Conservation (phyloP, 75 land plant species). For the Pseudotsuga menziesii region DNA sequence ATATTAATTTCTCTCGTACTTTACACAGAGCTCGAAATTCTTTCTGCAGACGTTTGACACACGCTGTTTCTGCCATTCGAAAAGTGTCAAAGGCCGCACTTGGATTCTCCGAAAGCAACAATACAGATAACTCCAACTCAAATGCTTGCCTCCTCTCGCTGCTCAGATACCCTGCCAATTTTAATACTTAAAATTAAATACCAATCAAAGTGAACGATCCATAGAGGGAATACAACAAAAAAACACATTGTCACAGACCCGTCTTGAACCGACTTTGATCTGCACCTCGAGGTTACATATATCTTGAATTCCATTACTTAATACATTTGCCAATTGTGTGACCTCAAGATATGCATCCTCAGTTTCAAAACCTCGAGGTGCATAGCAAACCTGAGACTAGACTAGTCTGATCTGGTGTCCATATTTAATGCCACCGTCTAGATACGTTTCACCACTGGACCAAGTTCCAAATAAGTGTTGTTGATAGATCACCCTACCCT, state of each 20-base stretch:
- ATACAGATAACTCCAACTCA: not conserved
- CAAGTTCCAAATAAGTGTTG: too few species aligned
- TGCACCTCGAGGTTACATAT: not conserved
- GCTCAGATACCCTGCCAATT: not conserved
- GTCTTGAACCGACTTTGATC: not conserved
- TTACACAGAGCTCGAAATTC: slow-evolving; percentile 89
- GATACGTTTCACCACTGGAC: too few species aligned
- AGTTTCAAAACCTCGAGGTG: too few species aligned
- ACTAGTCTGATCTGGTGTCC: too few species aligned
- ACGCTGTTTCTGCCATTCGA: slow-evolving; percentile 74
- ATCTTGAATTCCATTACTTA: not conserved
- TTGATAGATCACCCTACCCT: too few species aligned
- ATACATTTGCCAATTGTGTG: not conserved
- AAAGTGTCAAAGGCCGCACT: not conserved
- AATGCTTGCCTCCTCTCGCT: not conserved
- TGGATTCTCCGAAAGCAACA: slow-evolving; percentile 1
- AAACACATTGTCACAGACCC: not conserved
- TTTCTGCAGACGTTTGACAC: slow-evolving; percentile 94
- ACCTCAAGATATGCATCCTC: too few species aligned
- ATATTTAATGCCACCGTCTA: too few species aligned
- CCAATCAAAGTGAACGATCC: not conserved
- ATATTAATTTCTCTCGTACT: slow-evolving; percentile 28
- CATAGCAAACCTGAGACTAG: too few species aligned
- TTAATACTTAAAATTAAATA: not conserved
- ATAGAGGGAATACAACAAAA: not conserved